Conservation (phyloP, 176 grass and related monocot species). For the Elaeis guineensis region DNA sequence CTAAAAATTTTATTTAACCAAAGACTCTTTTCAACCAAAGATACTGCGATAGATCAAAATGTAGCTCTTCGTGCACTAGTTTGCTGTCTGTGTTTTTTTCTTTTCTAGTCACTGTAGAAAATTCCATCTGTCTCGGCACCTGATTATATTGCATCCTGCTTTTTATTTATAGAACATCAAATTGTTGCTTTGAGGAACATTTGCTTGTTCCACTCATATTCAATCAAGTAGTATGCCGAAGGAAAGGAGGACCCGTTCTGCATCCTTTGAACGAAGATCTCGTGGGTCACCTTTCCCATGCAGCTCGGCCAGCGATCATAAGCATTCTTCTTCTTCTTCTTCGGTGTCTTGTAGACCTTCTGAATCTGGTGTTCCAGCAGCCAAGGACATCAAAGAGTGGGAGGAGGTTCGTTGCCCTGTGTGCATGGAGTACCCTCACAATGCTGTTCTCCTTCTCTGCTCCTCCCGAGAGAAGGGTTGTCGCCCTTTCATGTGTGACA, state of each 20-base stretch:
- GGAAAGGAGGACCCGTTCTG: constrained; percentile 44
- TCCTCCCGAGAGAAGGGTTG: constrained; percentile 69
- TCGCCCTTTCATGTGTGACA: constrained; percentile 76
- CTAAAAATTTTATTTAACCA: too few species aligned
- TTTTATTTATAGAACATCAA: too few species aligned
- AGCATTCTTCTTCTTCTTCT: constrained; percentile 7
- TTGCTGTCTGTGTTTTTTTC: too few species aligned
- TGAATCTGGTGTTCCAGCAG: neutral
- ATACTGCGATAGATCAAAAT: too few species aligned
- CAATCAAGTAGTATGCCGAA: constrained; percentile 49
- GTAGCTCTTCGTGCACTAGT: too few species aligned
- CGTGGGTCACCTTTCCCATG: constrained; percentile 28
- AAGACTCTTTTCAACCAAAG: too few species aligned
- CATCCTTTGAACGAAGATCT: constrained; percentile 21
- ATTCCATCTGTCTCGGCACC: too few species aligned
- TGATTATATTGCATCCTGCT: too few species aligned
- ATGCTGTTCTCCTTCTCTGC: constrained; percentile 65
- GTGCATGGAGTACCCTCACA: constrained; percentile 95
- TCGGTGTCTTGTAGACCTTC: constrained; percentile 16
- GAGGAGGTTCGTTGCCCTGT: constrained; percentile 71
- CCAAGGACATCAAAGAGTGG: constrained; percentile 51
- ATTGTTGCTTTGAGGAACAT: too few species aligned
- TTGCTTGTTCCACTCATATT: too few species aligned
- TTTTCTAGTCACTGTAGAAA: too few species aligned
- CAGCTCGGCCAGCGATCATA: constrained; percentile 2